These are phyloP conservation scores for Toxoplasma gondii DNA, from an alignment of 169 alveolate species.

Conservation along the genomic window DNA sequence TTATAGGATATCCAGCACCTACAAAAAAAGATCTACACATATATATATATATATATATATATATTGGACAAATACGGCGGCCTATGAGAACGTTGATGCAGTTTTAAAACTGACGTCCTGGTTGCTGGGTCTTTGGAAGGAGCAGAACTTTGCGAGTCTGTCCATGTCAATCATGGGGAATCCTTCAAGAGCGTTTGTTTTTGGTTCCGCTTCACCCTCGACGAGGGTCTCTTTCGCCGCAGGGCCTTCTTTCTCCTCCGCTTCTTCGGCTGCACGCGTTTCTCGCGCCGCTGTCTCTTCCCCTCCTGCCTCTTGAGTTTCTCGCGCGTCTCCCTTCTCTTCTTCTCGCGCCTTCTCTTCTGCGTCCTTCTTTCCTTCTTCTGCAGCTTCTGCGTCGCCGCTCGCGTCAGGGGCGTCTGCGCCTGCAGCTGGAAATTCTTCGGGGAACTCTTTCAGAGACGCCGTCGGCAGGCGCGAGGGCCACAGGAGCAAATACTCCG, in stretches of 20 bases:
- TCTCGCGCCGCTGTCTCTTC: background rate
- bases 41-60: constrained; percentile 19
- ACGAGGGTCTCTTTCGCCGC: background rate
- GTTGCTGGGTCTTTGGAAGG: constrained; percentile 54
- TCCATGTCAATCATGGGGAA: constrained; percentile 70
- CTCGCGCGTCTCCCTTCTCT: constrained; percentile 39
- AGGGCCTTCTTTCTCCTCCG: background rate
- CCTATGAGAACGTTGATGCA: background rate
- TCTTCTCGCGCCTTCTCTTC: background rate
- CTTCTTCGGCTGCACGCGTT: background rate
- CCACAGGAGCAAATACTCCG: constrained; percentile 69
- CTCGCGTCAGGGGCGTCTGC: background rate
- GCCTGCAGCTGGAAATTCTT: background rate
- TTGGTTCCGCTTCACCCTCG: background rate
- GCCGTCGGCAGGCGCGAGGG: constrained; percentile 38
- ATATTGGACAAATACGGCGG: background rate
- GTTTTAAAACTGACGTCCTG: constrained; percentile 51
- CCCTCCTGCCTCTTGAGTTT: background rate
- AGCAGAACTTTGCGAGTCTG: constrained; percentile 74
- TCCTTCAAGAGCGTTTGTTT: background rate
- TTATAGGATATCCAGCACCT: no score
- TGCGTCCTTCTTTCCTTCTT: background rate
- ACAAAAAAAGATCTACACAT: no score
- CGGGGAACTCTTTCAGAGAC: background rate
- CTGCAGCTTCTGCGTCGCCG: background rate